Evolutionary conservation across 768 basidiomycete species (phyloP).

Genomic region (Serendipita sp.): DNA sequence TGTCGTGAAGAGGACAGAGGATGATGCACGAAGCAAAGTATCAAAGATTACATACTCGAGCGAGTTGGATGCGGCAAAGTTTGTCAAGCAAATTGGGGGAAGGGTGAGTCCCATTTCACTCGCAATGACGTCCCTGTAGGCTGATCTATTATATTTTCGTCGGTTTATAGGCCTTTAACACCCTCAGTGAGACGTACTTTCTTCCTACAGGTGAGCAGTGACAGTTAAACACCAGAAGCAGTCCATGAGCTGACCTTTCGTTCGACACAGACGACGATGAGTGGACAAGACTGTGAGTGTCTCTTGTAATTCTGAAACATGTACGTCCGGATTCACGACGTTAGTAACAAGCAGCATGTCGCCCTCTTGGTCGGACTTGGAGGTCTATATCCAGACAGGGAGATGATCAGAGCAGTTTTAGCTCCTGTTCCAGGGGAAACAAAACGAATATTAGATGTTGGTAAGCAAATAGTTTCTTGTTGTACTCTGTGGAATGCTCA

Average conservation of each 20-base stretch:
- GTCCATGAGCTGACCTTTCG: background rate
- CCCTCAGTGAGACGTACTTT: background rate
- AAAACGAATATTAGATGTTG: background rate
- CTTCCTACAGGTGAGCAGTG: background rate
- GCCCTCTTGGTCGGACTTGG: background rate
- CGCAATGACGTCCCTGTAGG: too few relatives aligned
- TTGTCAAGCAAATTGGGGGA: background rate
- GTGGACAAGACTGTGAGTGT: background rate
- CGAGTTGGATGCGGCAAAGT: background rate
- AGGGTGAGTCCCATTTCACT: background rate
- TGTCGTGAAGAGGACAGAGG: background rate
- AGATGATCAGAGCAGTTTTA: background rate
- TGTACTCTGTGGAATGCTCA: background rate
- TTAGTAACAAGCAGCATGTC: slow-evolving; percentile 3
- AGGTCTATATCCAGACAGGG: background rate
- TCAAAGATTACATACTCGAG: background rate
- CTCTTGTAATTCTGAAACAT: background rate
- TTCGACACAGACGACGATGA: slow-evolving; percentile 1
- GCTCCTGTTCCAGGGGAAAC: background rate
- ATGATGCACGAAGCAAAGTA: background rate
- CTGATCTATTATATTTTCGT: background rate
- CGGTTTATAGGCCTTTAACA: background rate
- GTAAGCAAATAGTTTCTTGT: background rate
- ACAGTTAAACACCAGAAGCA: too few relatives aligned
- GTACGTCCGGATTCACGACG: background rate